A percentile compares a stretch with the other conserved stretches of the same genome.
Conservation (phyloP, 768 basidiomycete genomes). For the Collybiopsis confluens region DNA sequence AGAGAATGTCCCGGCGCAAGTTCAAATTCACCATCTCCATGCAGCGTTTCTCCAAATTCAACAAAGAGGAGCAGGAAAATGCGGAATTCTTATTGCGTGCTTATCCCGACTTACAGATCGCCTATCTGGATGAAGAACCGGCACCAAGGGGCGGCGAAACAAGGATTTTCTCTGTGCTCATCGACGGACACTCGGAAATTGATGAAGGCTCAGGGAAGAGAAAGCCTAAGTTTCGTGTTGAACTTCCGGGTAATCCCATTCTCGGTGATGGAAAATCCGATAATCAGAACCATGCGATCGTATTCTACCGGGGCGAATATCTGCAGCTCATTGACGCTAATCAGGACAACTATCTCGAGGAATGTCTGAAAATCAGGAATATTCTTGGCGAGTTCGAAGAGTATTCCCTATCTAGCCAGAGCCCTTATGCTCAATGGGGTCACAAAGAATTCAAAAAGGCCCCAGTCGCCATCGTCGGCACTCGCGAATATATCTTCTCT, state of each 20-base stretch:
- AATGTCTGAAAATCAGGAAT: constrained; percentile 98
- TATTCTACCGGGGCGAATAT: constrained; percentile 99
- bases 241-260: constrained; percentile 97
- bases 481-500: constrained; percentile 99
- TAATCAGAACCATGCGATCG: constrained; percentile 99
- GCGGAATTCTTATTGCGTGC: constrained; percentile 97
- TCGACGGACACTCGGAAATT: constrained; percentile 96
- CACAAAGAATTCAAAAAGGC: constrained; percentile 88
- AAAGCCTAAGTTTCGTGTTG: constrained; percentile 95
- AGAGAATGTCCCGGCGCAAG: constrained; percentile 94
- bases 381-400: constrained; percentile 98
- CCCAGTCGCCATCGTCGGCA: constrained; percentile 96
- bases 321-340: constrained; percentile 99
- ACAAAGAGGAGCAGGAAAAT: constrained; percentile 98
- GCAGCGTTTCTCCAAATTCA: constrained; percentile 99
- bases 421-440: constrained; percentile 94
- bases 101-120: constrained; percentile 97
- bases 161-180: constrained; percentile 85
- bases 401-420: constrained; percentile 84
- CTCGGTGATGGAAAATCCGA: constrained; percentile 99
- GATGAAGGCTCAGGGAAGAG: constrained; percentile 84
- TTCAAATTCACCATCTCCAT: constrained; percentile 98
- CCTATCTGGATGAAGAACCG: constrained; percentile 95
- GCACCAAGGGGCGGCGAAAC: constrained; percentile 86
- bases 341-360: constrained; percentile 99